A percentile compares a stretch with the other conserved stretches of the same genome.
phyloP scores from a whole-genome alignment of 2,329 filamentous ascomycete genomes.

The Xylaria arbuscula region DNA sequence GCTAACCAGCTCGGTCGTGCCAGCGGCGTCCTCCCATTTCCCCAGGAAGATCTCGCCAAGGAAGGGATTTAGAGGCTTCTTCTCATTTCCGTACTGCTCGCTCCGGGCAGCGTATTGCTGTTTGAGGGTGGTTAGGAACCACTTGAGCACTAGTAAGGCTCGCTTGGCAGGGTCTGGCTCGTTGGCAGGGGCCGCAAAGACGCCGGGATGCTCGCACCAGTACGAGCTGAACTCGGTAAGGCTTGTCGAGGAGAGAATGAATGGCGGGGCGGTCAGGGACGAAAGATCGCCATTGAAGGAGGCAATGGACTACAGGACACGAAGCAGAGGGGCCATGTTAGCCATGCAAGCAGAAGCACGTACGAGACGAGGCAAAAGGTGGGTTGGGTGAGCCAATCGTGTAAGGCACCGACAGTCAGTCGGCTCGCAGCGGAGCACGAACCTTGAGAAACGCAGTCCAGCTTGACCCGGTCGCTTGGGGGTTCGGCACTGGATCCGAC shows the following conservation, averaged over 20 bases:
- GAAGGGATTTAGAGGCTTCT: constrained; percentile 66
- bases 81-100: constrained; percentile 59
- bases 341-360: neutral
- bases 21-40: constrained; percentile 50
- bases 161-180: constrained; percentile 57
- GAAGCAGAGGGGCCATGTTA: constrained; percentile 18
- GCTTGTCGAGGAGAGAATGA: constrained; percentile 60
- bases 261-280: constrained; percentile 63
- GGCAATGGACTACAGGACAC: constrained; percentile 47
- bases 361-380: neutral
- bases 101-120: constrained; percentile 61
- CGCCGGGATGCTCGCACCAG: constrained; percentile 60
- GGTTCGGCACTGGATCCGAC: constrained; percentile 45
- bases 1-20: constrained; percentile 50
- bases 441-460: constrained; percentile 52
- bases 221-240: constrained; percentile 63
- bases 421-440: constrained; percentile 16
- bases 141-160: constrained; percentile 59
- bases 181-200: constrained; percentile 60
- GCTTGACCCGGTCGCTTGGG: constrained; percentile 49
- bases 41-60: constrained; percentile 62
- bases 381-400: neutral
- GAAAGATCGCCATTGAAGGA: constrained; percentile 62
- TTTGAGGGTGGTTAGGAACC: constrained; percentile 60
- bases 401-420: neutral